Conservation (phyloP, 2,329 filamentous ascomycete genomes). For the Cadophora luteo-olivacea region DNA sequence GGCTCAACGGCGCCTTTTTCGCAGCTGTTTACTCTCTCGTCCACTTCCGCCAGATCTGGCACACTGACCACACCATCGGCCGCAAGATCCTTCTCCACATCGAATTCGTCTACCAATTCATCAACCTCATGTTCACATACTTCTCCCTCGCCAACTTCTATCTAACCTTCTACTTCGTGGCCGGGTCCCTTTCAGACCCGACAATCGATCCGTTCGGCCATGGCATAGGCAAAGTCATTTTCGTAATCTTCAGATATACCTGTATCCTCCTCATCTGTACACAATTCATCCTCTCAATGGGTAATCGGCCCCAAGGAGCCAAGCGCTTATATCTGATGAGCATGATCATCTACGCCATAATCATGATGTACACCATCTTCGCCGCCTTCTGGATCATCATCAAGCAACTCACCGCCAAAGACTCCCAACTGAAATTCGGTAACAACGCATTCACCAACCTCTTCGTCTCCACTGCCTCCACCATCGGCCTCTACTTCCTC, state of each 20-base stretch:
- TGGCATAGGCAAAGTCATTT: conserved; percentile 82
- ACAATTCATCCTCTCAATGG: conserved; percentile 95
- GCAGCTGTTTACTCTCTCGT: conserved; percentile 97
- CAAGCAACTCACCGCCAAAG: conserved; percentile 66
- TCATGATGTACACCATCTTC: conserved; percentile 96
- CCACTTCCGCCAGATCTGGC: conserved; percentile 92
- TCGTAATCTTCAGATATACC: conserved; percentile 83
- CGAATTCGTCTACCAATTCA: conserved; percentile 94
- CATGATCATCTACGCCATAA: conserved; percentile 89
- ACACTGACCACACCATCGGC: conserved; percentile 86
- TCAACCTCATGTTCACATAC: conserved; percentile 93
- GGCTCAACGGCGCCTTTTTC: conserved; percentile 99
- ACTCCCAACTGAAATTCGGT: conserved; percentile 65
- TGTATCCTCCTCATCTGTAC: conserved; percentile 88
- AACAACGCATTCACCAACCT: conserved; percentile 95
- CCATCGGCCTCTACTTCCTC: conserved; percentile 91
- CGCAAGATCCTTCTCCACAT: conserved; percentile 93
- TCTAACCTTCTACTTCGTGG: conserved; percentile 97
- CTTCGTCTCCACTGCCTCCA: conserved; percentile 87
- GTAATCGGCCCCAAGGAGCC: conserved; percentile 93
- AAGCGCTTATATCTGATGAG: conserved; percentile 87
- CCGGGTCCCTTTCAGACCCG: conserved; percentile 83
- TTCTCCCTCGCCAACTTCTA: conserved; percentile 99
- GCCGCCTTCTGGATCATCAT: conserved; percentile 88
- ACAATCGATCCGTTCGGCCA: conserved; percentile 90